Conservation (phyloP, 495 filamentous ascomycete species). For the Penicillium roqueforti region DNA sequence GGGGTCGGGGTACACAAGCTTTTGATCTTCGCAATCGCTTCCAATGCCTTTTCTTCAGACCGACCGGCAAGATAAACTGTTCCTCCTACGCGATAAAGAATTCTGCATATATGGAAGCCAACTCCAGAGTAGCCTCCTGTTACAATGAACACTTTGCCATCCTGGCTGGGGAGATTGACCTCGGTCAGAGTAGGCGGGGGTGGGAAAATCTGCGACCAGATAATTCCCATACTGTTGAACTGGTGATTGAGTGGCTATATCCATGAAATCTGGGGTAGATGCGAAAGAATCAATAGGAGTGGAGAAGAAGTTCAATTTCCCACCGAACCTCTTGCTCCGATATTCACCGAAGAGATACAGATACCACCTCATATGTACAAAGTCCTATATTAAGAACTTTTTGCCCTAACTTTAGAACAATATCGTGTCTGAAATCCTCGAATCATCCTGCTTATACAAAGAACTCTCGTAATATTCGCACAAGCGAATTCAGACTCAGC, state of each 20-base stretch:
- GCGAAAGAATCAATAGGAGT: background rate
- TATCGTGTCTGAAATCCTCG: too few species aligned
- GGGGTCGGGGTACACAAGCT: background rate
- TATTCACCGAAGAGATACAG: background rate
- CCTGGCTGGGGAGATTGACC: conserved; percentile 26
- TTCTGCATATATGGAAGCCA: conserved; percentile 37
- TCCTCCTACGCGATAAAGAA: conserved; percentile 38
- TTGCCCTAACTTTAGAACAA: too few species aligned
- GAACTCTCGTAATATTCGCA: background rate
- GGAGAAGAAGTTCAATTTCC: background rate
- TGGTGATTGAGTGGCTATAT: background rate
- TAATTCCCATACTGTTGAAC: background rate
- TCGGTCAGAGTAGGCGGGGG: conserved; percentile 29
- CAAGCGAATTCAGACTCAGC: background rate
- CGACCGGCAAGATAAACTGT: conserved; percentile 46
- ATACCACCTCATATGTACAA: background rate
- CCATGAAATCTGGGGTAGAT: background rate
- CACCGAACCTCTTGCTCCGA: background rate
- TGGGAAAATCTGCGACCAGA: conserved; percentile 30
- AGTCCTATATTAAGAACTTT: background rate
- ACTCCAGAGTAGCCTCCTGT: conserved; percentile 43
- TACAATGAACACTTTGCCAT: conserved; percentile 39
- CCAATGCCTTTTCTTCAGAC: conserved; percentile 31
- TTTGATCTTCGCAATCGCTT: conserved; percentile 35
- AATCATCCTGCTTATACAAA: background rate